Evolutionary conservation across 2,329 filamentous ascomycete genomes (phyloP), one percentile per base, ranked within the genome.

Genomic region (Cadophora luteo-olivacea): DNA sequence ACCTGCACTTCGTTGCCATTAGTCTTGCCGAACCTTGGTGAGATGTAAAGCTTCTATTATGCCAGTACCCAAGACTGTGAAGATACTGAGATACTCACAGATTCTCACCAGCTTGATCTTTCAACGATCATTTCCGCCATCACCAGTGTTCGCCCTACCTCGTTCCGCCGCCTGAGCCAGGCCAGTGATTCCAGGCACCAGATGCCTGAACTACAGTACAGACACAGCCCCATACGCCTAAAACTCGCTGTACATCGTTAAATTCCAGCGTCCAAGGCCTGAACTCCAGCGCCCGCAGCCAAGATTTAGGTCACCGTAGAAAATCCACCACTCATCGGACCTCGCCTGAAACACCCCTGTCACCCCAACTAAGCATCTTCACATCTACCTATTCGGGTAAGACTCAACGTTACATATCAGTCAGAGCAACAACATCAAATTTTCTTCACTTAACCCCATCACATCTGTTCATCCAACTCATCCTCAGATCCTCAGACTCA

Each of bases 381-480:
- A 64, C 33, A 36, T 41, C 32, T 24, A 25, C 61, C 61, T 64
- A 64, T 36, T 54, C 61, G 48, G 48, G 60, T 62, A 62, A 62
- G 38, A 61, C 36, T 9, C 58, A 45, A 48, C 41, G 38, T 62
- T 49, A 62, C 60, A 62, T 33, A 16, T 22, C 60, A 32, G 14
- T 22, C 60, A 62, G 5, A 25, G n/a, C 22, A 58, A 38, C 55
- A 58, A 38, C 33, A 58, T 24, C 55, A 24, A 24, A 24, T 58
- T 58, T 38, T 36, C 36, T 25, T n/a, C 38, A 24, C 38, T 45
- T 14, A 16, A 14, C 9, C 12, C n/a, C 14, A 9, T 33, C 11
- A 24, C 38, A 41, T 12, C 38, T 48, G 16, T 14, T 38, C 16
- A 8, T 54, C 19, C 61, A 14, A 45, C 48, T 24, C 29, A 62